Base-by-base conservation (phyloP, 1,284 basidiomycete species). In the Xerocomus nothofagi region DNA sequence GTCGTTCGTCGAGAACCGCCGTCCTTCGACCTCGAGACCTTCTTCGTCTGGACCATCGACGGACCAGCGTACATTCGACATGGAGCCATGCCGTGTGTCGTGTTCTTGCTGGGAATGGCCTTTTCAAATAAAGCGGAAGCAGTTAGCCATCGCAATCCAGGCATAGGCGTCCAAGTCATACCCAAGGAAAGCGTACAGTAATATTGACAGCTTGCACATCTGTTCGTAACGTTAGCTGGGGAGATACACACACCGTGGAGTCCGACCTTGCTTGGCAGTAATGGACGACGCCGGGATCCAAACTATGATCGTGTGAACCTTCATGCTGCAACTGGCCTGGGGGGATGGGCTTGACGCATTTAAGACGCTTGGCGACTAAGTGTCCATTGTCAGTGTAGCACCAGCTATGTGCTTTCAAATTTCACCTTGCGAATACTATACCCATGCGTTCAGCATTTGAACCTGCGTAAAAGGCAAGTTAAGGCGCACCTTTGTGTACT, bases 41-140 rank as follows among this genome's bases (percentile, higher is more conserved):
- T 51, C 57, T 24, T 71, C 60, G 17, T 80, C 75, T 3, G 71
- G 68, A 0, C 74, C 76, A 39, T 82, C 78, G 5, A 84, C 57
- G 1, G 75, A 65, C 82, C 82, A 85, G 21, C 69, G 67, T 0
- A 76, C 78, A 33, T 66, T 70, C 0, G 78, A 75, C 82, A 84
- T 84, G 2, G 78, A 81, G 4, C 82, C 82, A 51, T 84, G 82
- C 24, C 72, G 68, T 0, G 82, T 84, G 36, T 80, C 77, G 47
- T 84, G 82, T 42, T 81, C 76, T 47, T 74, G 68, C 55, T 84
- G 78, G 0, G 76, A 47, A 56, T 84, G 82, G 0, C 79, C 82
- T 84, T 44, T 44, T 38, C 21, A 2, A 40, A 45, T 26, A 36
- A 21, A 37, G 6, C 7, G n/a, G 11, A 21, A 37, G 6, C 7